A percentile compares a stretch with the other conserved stretches of the same genome.
Evolutionary conservation across 108 stramenopile genomes (phyloP).

Genomic region (Aurantiochytrium sp.): DNA sequence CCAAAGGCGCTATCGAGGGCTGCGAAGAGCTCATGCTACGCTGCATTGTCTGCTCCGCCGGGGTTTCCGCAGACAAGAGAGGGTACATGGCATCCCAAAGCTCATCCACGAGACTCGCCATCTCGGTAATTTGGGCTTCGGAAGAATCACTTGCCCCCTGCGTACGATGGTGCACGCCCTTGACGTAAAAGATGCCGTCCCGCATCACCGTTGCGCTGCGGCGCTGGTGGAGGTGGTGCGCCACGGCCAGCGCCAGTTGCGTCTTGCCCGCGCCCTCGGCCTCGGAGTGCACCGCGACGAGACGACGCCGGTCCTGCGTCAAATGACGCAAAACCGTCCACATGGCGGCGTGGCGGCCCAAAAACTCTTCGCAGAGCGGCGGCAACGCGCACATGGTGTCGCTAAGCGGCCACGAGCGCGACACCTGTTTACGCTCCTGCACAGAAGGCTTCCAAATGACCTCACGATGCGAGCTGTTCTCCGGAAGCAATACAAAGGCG

Average conservation of each 20-base stretch:
- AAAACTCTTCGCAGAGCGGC: background rate
- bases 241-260: background rate
- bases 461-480: background rate
- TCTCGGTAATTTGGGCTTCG: background rate
- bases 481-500: slow-evolving; percentile 2
- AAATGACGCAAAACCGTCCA: background rate
- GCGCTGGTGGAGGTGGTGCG: slow-evolving; percentile 10
- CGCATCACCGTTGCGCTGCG: background rate
- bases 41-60: background rate
- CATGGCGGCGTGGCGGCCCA: background rate
- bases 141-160: background rate
- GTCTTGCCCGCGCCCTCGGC: background rate
- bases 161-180: background rate
- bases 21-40: background rate
- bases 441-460: background rate
- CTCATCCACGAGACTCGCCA: background rate
- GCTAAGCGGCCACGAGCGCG: background rate
- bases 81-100: background rate
- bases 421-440: background rate
- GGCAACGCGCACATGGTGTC: background rate
- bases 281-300: background rate
- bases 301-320: background rate
- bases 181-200: background rate
- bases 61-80: background rate
- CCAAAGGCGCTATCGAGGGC: background rate